Base-by-base conservation (phyloP, 2,329 filamentous ascomycete species). In the Fusarium pilosicola region DNA sequence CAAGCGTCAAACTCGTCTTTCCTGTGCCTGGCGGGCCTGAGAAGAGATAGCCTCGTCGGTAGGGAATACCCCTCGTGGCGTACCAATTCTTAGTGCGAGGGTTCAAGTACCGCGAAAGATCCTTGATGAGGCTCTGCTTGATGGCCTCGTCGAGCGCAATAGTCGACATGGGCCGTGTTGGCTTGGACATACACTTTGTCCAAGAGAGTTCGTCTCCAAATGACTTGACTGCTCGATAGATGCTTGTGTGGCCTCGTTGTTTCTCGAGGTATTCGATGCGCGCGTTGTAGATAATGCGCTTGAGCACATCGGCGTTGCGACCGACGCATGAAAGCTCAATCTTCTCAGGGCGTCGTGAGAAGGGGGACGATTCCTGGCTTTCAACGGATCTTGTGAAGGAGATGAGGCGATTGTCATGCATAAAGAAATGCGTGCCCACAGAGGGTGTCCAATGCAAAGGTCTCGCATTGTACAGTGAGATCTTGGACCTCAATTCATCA, bases 31-130 rank as follows among this genome's bases (percentile, higher is more conserved):
- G 74, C 8, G 74, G 71, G 3, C 74, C 73, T 20, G 69, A 67
- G 44, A 76, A 70, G 38, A 76, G 71, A 41, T 76, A 76, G 5
- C 74, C 74, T 5, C 74, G 42, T 22, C 74, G 71, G n/a, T 74
- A 74, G 6, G 74, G 74, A 15, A 76, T 76, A 10, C 74, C 71
- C 18, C 74, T 48, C 5, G 51, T 65, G 6, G 74, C 71, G 51
- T 76, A 76, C 71, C 71, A 74, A 17, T 58, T 61, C 28, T 67
- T 71, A 1, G 71, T 76, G 7, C 59, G 62, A 18, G 73, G 74
- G 24, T 71, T 58, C 18, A 75, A 20, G 34, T 75, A 75, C 7
- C 71, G 70, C 8, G 60, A 34, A 3, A 75, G 68, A n/a, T 75
- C 73, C 12, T 55, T 65, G 15, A 75, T 59, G 17, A 75, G 56